These are phyloP conservation scores for Dactylellina sp. DNA, from an alignment of 2,329 filamentous ascomycete species.

Conservation along the genomic window DNA sequence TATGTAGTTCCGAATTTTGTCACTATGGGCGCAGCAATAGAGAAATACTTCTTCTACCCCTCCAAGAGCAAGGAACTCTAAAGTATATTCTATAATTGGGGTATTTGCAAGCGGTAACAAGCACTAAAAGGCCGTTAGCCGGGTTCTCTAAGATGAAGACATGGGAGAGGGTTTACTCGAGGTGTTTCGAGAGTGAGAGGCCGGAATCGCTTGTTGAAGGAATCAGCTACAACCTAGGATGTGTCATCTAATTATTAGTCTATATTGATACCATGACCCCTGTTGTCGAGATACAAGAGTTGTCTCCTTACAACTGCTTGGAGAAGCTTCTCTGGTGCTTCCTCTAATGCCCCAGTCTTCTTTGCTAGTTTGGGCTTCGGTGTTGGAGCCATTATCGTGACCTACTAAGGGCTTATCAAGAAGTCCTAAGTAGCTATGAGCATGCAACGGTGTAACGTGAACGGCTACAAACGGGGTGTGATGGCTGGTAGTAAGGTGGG, in stretches of 20 bases:
- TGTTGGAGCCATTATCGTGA: conserved; percentile 23
- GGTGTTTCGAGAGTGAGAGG: conserved; percentile 91
- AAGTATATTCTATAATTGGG: conserved; percentile 95
- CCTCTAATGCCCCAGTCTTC: conserved; percentile 20
- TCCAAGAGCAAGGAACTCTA: conserved; percentile 94
- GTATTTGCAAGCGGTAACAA: conserved; percentile 92
- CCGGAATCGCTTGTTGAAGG: conserved; percentile 89
- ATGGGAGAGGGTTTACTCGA: conserved; percentile 71
- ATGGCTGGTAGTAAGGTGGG: conserved; percentile 3
- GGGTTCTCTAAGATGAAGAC: background rate
- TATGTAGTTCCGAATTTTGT: conserved; percentile 88
- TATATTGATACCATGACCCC: background rate
- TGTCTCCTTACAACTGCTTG: conserved; percentile 37
- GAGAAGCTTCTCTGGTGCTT: conserved; percentile 29
- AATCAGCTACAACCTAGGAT: conserved; percentile 84
- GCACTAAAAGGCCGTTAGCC: conserved; percentile 72
- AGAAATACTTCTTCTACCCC: conserved; percentile 94
- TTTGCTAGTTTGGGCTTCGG: conserved; percentile 25
- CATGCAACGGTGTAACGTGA: background rate
- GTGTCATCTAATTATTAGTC: background rate
- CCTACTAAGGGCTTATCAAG: background rate
- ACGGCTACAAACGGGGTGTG: background rate
- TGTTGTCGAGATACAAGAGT: background rate
- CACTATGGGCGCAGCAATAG: conserved; percentile 87
- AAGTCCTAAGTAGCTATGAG: background rate